Evolutionary conservation across 225 moss, liverwort and hornwort genomes (phyloP).

Genomic region (Pseudisothecium myosuroides): DNA sequence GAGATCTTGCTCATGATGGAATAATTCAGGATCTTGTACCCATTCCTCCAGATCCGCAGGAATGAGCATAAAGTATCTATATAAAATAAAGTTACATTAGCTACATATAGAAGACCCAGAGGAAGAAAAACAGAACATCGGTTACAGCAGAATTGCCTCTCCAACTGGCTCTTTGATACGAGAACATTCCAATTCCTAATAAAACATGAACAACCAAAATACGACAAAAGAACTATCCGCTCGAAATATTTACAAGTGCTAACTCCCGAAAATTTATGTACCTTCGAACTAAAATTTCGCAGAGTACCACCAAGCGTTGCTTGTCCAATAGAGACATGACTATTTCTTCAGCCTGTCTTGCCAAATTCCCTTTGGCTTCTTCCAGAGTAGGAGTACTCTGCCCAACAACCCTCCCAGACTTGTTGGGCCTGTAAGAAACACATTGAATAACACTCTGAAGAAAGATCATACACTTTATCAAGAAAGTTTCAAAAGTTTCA

Average conservation of each 20-base stretch:
- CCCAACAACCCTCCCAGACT: constrained; percentile 87
- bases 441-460: constrained; percentile 90
- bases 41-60: constrained; percentile 90
- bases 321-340: constrained; percentile 67
- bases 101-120: neutral
- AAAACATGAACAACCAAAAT: neutral
- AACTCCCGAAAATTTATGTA: constrained; percentile 2
- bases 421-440: constrained; percentile 73
- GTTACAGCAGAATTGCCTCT: neutral
- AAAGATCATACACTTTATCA: constrained; percentile 89
- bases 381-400: constrained; percentile 66
- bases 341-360: constrained; percentile 92
- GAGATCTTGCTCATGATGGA: constrained; percentile 98
- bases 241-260: neutral
- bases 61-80: constrained; percentile 82
- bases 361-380: constrained; percentile 82
- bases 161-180: neutral
- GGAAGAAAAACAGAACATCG: neutral
- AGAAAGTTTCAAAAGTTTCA: constrained; percentile 67
- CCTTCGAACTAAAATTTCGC: constrained; percentile 84
- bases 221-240: neutral
- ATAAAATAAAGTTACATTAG: constrained; percentile 10
- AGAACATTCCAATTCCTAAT: neutral
- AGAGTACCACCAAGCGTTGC: constrained; percentile 68
- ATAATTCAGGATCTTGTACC: constrained; percentile 89